Percentiles rank a stretch among this genome's conserved stretches.
These are phyloP conservation scores for Kluyveromyces sp. DNA, from an alignment of 1,139 yeast genomes.

Conservation along the genomic window DNA sequence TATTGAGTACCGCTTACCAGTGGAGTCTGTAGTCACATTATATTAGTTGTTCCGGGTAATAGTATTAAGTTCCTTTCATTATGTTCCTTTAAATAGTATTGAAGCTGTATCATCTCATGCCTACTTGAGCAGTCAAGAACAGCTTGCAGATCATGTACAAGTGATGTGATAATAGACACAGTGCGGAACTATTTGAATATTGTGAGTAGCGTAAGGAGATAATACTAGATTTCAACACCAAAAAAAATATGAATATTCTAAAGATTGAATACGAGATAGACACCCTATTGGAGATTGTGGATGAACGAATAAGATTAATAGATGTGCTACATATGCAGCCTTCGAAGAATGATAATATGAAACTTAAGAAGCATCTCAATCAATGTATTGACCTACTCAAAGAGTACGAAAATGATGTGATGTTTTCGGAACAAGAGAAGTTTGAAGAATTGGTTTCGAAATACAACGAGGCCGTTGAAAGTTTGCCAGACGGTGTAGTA, in stretches of 20 bases:
- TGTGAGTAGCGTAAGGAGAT: background rate
- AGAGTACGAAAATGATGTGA: slow-evolving; percentile 7
- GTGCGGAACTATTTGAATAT: too few species aligned
- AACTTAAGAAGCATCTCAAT: slow-evolving; percentile 19
- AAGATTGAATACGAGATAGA: slow-evolving; percentile 23
- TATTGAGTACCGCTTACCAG: too few species aligned
- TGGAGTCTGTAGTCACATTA: background rate
- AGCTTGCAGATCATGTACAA: too few species aligned
- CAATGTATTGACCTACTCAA: slow-evolving; percentile 13
- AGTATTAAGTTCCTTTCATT: too few species aligned
- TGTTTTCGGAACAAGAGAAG: background rate
- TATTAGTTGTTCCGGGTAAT: slow-evolving; percentile 3
- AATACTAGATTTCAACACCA: background rate
- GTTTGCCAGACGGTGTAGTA: slow-evolving; percentile 12
- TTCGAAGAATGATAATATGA: slow-evolving; percentile 20
- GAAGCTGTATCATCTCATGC: too few species aligned
- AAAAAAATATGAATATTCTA: slow-evolving; percentile 13
- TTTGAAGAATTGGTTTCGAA: background rate
- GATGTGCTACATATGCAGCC: slow-evolving; percentile 18
- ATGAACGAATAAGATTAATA: slow-evolving; percentile 22
- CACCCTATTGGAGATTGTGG: slow-evolving; percentile 20
- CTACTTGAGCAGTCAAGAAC: too few species aligned
- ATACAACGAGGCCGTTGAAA: slow-evolving; percentile 9
- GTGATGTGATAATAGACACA: too few species aligned
- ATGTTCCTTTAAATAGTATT: too few species aligned